Evolutionary conservation across 2,329 filamentous ascomycete species (phyloP).

Genomic region (Aspergillus brunneoviolaceus): DNA sequence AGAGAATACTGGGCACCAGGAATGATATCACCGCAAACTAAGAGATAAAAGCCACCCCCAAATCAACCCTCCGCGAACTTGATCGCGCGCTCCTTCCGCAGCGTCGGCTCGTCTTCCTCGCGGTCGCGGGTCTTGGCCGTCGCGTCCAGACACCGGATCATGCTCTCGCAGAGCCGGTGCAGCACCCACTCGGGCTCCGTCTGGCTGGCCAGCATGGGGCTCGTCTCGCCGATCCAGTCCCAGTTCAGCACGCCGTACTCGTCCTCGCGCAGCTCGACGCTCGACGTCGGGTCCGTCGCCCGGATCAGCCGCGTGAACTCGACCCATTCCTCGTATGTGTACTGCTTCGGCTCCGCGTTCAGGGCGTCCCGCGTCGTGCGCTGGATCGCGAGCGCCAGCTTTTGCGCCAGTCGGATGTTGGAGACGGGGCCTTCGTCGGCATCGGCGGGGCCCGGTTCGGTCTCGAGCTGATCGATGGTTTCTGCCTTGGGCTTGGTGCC

Average conservation of each 20-base stretch:
- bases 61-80: conserved; percentile 18
- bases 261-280: conserved; percentile 49
- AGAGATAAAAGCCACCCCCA: not conserved
- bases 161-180: conserved; percentile 63
- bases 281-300: conserved; percentile 46
- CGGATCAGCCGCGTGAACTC: conserved; percentile 76
- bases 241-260: conserved; percentile 63
- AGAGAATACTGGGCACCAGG: too few species aligned
- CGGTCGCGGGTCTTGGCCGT: conserved; percentile 17
- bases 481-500: conserved; percentile 9
- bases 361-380: conserved; percentile 43
- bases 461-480: conserved; percentile 48
- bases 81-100: conserved; percentile 27
- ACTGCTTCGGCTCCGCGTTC: conserved; percentile 53
- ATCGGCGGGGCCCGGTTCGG: conserved; percentile 38
- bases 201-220: conserved; percentile 63
- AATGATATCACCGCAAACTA: too few species aligned
- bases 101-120: conserved; percentile 18
- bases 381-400: conserved; percentile 69
- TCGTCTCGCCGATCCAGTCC: conserved; percentile 71
- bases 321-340: conserved; percentile 82
- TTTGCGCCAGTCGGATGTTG: conserved; percentile 60
- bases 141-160: conserved; percentile 48
- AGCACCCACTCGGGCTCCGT: conserved; percentile 68
- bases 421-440: conserved; percentile 17